Percentiles rank a stretch among this genome's conserved stretches.
Evolutionary conservation across 352 stramenopile genomes (phyloP).

Genomic region (Globisporangium polare): DNA sequence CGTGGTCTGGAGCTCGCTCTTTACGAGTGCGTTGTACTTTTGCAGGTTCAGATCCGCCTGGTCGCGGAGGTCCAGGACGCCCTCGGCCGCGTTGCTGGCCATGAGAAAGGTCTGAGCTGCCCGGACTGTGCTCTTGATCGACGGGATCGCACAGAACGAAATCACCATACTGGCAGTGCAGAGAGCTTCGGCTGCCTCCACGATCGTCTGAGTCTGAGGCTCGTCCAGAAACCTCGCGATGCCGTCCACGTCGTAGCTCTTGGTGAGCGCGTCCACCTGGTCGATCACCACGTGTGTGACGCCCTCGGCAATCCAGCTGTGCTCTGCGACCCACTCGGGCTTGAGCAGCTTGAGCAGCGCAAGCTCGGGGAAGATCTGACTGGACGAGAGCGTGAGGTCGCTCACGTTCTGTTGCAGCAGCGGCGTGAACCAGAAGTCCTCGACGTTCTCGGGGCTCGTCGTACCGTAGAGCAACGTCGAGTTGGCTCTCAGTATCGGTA

Average conservation of each 20-base stretch:
- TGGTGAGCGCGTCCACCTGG: neutral
- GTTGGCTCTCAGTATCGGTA: neutral
- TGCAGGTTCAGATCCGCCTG: neutral
- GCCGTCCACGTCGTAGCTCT: neutral
- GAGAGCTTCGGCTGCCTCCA: neutral
- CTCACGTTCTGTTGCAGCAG: neutral
- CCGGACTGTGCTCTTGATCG: neutral
- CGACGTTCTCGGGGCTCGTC: neutral
- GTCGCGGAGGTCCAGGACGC: neutral
- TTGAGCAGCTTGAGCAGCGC: neutral
- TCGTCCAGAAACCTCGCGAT: neutral
- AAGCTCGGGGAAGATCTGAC: neutral
- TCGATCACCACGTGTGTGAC: neutral
- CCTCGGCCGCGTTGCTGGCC: neutral
- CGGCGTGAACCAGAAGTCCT: neutral
- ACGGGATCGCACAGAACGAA: neutral
- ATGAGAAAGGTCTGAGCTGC: neutral
- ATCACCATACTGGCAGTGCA: neutral
- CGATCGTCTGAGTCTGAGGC: neutral
- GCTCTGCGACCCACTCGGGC: neutral
- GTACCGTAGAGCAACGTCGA: neutral
- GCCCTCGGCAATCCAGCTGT: constrained; percentile 2
- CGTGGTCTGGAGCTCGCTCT: constrained; percentile 1
- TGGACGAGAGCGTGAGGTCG: neutral
- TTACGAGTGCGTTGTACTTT: constrained; percentile 1